phyloP scores from a whole-genome alignment of 805 yeast genomes.

The Yamadazyma philogaea region DNA sequence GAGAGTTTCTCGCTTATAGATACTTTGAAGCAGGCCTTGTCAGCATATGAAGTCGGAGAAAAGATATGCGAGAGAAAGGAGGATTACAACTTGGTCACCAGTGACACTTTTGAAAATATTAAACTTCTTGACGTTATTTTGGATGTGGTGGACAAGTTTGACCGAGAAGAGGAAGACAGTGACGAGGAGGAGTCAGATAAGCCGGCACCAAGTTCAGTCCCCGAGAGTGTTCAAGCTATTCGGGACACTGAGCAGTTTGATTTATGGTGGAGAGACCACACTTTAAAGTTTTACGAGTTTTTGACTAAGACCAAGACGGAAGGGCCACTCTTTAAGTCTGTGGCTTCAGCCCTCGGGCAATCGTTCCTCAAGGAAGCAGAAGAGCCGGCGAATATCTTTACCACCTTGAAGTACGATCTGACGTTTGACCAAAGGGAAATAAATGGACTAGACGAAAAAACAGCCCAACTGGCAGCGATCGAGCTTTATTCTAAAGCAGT shows the following conservation, averaged over 20 bases:
- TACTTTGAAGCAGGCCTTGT: constrained; percentile 45
- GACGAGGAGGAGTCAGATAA: too few species aligned
- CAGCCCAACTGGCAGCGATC: constrained; percentile 51
- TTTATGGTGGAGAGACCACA: constrained; percentile 55
- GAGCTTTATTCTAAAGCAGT: constrained; percentile 52
- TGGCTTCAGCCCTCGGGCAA: constrained; percentile 58
- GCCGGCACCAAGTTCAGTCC: too few species aligned
- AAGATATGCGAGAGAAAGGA: constrained; percentile 20
- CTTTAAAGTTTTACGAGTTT: constrained; percentile 27
- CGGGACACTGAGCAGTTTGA: constrained; percentile 43
- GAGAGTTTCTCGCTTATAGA: constrained; percentile 7
- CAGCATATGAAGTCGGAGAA: constrained; percentile 45
- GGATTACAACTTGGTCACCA: constrained; percentile 31
- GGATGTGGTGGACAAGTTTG: constrained; percentile 43
- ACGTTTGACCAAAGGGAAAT: constrained; percentile 31
- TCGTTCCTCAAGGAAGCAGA: constrained; percentile 64
- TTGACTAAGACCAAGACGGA: constrained; percentile 19
- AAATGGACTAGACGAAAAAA: constrained; percentile 33
- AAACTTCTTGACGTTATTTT: constrained; percentile 63
- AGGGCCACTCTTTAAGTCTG: constrained; percentile 24
- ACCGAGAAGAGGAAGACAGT: constrained; percentile 19
- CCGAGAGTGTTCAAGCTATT: constrained; percentile 25
- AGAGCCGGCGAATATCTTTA: constrained; percentile 51
- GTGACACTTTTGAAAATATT: constrained; percentile 49
- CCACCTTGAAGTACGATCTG: constrained; percentile 57